Evolutionary conservation across 139 green algal species (phyloP).

Genomic region (Edaphochlamys debaryana): DNA sequence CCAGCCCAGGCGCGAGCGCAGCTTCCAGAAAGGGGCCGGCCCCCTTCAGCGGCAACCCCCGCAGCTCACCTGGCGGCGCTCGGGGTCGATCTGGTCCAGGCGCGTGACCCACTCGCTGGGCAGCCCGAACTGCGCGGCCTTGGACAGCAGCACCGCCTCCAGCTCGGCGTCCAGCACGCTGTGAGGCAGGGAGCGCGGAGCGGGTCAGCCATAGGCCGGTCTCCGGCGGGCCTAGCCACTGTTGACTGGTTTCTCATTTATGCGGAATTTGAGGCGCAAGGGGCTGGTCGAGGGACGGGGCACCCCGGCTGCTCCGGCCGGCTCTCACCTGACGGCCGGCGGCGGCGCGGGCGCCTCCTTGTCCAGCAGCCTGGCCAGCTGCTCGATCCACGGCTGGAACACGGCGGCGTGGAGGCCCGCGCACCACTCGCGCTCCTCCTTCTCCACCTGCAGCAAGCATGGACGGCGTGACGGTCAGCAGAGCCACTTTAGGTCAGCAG

Average conservation of each 20-base stretch:
- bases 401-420: slow-evolving; percentile 71
- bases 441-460: slow-evolving; percentile 53
- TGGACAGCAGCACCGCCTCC: slow-evolving; percentile 82
- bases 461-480: neutral
- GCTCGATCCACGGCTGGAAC: slow-evolving; percentile 73
- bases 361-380: slow-evolving; percentile 49
- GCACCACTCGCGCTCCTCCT: slow-evolving; percentile 79
- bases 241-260: too few species aligned
- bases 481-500: neutral
- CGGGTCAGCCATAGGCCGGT: too few species aligned
- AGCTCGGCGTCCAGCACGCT: slow-evolving; percentile 83
- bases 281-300: too few species aligned
- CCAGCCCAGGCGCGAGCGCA: too few species aligned
- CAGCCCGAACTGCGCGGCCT: slow-evolving; percentile 82
- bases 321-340: slow-evolving; percentile 54
- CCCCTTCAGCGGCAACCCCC: too few species aligned
- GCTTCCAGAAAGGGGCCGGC: too few species aligned
- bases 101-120: slow-evolving; percentile 74
- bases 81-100: slow-evolving; percentile 75
- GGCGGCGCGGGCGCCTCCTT: slow-evolving; percentile 32
- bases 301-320: too few species aligned
- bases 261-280: too few species aligned
- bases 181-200: neutral
- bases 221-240: too few species aligned
- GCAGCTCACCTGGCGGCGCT: slow-evolving; percentile 75